Evolutionary conservation across 805 yeast species (phyloP).

Genomic region (Pichia sporocuriosa): DNA sequence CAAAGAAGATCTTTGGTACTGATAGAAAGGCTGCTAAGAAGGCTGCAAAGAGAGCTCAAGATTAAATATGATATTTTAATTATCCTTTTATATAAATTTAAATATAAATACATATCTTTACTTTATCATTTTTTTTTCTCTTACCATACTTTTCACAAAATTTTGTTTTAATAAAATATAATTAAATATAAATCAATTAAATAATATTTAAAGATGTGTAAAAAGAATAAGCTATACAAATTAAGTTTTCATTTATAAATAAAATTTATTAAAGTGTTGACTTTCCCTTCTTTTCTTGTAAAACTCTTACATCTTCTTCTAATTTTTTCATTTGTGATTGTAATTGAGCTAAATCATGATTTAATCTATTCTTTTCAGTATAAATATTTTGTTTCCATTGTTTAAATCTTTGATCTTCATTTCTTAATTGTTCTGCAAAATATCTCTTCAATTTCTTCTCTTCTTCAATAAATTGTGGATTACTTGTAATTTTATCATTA

Average conservation of each 20-base stretch:
- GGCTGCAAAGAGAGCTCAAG: conserved; percentile 86
- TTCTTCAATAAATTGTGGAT: conserved; percentile 94
- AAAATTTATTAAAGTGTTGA: neutral
- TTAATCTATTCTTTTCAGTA: conserved; percentile 88
- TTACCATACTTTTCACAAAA: conserved; percentile 2
- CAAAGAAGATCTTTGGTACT: conserved; percentile 98
- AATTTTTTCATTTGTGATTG: conserved; percentile 67
- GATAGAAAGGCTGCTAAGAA: conserved; percentile 90
- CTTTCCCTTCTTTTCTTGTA: conserved; percentile 47
- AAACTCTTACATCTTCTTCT: conserved; percentile 67
- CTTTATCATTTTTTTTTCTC: neutral
- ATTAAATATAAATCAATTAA: conserved; percentile 5
- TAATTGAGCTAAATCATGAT: conserved; percentile 87
- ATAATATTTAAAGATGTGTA: neutral
- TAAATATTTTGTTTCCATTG: conserved; percentile 98
- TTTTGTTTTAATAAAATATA: conserved; percentile 7
- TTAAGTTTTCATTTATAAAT: neutral
- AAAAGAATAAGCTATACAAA: conserved; percentile 7
- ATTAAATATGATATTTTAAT: conserved; percentile 35
- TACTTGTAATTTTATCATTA: conserved; percentile 42
- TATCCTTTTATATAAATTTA: conserved; percentile 1
- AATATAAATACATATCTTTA: neutral
- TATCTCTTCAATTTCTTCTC: conserved; percentile 89
- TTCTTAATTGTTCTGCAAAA: conserved; percentile 94
- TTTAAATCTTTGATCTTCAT: conserved; percentile 94